These are phyloP conservation scores for Dentipellis sp. DNA, from an alignment of 768 basidiomycete species.

Conservation along the genomic window DNA sequence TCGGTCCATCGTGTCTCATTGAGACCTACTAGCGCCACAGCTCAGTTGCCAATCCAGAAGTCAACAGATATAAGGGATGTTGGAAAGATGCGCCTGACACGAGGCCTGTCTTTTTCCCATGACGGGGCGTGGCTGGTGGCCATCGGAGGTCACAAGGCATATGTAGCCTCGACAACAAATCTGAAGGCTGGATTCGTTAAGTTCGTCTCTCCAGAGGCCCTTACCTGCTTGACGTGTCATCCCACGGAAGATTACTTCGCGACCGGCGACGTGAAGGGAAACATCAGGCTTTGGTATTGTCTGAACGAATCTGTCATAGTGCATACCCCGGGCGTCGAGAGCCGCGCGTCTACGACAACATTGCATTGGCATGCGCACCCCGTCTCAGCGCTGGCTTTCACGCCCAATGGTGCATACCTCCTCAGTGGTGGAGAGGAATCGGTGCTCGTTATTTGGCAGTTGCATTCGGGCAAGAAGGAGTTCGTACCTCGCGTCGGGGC, in stretches of 20 bases:
- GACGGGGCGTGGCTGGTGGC: conserved; percentile 74
- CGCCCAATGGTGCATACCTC: conserved; percentile 84
- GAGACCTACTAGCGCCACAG: conserved; percentile 33
- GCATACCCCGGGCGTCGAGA: conserved; percentile 56
- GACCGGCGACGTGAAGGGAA: conserved; percentile 82
- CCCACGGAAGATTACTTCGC: conserved; percentile 91
- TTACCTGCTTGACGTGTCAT: conserved; percentile 84
- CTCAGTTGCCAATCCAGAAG: conserved; percentile 29
- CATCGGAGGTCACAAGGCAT: conserved; percentile 67
- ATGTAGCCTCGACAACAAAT: conserved; percentile 54
- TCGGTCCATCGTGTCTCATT: conserved; percentile 58
- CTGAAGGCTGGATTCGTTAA: conserved; percentile 66
- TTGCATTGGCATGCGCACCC: conserved; percentile 98
- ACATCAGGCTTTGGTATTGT: conserved; percentile 90
- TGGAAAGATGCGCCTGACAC: conserved; percentile 58
- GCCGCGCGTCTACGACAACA: conserved; percentile 73
- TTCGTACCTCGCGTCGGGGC: conserved; percentile 90
- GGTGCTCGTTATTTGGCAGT: conserved; percentile 95
- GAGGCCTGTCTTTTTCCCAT: conserved; percentile 63
- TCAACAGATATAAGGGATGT: conserved; percentile 44
- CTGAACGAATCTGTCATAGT: conserved; percentile 46
- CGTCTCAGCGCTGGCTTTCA: conserved; percentile 80
- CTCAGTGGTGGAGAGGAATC: conserved; percentile 93
- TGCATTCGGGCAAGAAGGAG: conserved; percentile 81
- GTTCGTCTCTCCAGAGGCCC: conserved; percentile 67